These are phyloP conservation scores for Astragalus glycyphyllos DNA, from an alignment of 306 rosid genomes.

Conservation along the genomic window DNA sequence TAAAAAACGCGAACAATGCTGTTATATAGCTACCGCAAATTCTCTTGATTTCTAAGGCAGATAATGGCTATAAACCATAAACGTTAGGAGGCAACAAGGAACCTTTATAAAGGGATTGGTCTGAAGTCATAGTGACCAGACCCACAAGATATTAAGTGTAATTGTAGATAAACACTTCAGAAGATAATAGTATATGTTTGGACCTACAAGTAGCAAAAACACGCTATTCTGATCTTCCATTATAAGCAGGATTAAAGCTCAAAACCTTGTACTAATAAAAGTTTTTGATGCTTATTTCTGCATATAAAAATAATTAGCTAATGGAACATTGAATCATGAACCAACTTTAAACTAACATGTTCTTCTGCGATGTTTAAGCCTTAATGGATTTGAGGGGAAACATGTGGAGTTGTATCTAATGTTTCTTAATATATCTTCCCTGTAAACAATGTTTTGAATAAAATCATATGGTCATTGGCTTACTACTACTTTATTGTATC, in stretches of 20 bases:
- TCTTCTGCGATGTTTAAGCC: not conserved
- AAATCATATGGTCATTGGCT: too few species aligned
- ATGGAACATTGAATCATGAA: not conserved
- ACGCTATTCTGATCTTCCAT: not conserved
- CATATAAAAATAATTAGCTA: not conserved
- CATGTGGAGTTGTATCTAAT: not conserved
- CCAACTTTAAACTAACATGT: not conserved
- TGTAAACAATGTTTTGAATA: too few species aligned
- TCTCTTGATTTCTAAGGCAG: not conserved
- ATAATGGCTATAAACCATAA: not conserved
- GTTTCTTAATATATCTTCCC: not conserved
- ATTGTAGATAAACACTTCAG: not conserved
- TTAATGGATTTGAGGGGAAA: not conserved
- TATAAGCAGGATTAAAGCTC: not conserved
- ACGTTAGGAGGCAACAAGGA: constrained; percentile 16
- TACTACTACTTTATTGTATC: too few species aligned
- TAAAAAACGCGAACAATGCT: not conserved
- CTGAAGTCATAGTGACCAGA: not conserved
- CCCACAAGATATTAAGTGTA: not conserved
- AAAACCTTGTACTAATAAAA: not conserved
- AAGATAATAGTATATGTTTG: not conserved
- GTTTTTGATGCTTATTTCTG: not conserved
- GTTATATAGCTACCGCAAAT: not conserved
- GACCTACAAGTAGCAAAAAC: not conserved
- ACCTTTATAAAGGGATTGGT: not conserved